Evolutionary conservation across 2,329 filamentous ascomycete species (phyloP), one percentile per base, ranked within the genome.

Genomic region (Cordyceps javanica): DNA sequence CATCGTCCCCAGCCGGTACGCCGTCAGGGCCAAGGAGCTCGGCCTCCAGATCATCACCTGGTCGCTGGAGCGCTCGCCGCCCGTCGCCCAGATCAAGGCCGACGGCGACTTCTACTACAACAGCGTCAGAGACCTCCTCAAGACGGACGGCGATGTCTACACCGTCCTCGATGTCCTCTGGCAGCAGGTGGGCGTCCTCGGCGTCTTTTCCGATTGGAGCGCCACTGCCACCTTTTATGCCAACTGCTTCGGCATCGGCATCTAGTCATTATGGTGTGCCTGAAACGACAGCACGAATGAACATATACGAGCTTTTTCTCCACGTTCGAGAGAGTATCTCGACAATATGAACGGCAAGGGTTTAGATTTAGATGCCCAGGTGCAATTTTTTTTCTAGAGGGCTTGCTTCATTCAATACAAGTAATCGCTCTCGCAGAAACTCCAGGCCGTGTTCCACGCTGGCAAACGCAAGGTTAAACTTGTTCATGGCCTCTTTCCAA

Each of bases 191-290:
- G 80, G 81, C 1, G 81, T 87, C 14, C 69, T 73, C 30, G 84
- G 77, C 5, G 77, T 90, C 60, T 90, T 90, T 64, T 80, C 81
- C 4, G 87, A 90, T 68, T 90, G 87, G 87, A 80, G 81, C 16
- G 82, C 83, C 11, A 87, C 86, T 0, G 79, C 83, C 8, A 87
- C 85, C 0, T 89, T 86, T 62, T 90, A 88, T 69, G 87, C 86
- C 62, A 90, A 88, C 65, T 90, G 87, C 71, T 83, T 89, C 62
- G 79, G 70, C 14, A 61, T 72, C 9, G 64, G 52, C 3, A 48
- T 62, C 45, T 51, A 46, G n/a, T 9, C 8, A 25, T 19, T 23
- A 32, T 30, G 23, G 7, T 13, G 21, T 21, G 42, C 30, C n/a
- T 10, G 5, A n/a, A 32, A 10, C 34, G 30, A 34, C 21, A n/a